Conservation (phyloP, 805 yeast species). For the Suhomyces sp. region DNA sequence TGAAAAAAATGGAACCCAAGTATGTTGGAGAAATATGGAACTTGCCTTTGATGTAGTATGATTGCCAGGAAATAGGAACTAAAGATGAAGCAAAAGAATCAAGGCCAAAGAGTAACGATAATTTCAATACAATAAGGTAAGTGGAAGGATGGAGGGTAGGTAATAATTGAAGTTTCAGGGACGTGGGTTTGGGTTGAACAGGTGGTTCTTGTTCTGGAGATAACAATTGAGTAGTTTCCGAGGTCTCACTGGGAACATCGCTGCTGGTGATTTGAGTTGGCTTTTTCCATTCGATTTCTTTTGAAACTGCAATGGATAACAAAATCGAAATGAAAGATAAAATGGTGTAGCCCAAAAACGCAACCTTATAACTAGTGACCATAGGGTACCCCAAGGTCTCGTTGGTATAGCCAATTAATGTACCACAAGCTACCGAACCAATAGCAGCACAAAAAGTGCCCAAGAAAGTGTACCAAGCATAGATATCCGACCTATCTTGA, state of each 20-base stretch:
- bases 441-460: slow-evolving; percentile 49
- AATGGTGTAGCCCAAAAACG: slow-evolving; percentile 26
- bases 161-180: slow-evolving; percentile 12
- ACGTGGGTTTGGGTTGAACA: slow-evolving; percentile 1
- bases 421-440: slow-evolving; percentile 46
- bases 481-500: slow-evolving; percentile 50
- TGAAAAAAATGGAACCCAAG: slow-evolving; percentile 42
- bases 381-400: slow-evolving; percentile 17
- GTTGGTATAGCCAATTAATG: slow-evolving; percentile 17
- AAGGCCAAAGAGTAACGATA: slow-evolving; percentile 38
- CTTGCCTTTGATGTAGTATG: slow-evolving; percentile 40
- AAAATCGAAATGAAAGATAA: slow-evolving; percentile 19
- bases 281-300: slow-evolving; percentile 16
- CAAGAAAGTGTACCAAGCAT: slow-evolving; percentile 55
- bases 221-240: slow-evolving; percentile 19
- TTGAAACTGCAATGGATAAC: slow-evolving; percentile 17
- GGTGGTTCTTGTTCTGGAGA: slow-evolving; percentile 2
- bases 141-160: slow-evolving; percentile 21
- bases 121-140: slow-evolving; percentile 26
- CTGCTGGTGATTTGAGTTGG: not conserved
- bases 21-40: slow-evolving; percentile 33
- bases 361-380: slow-evolving; percentile 27
- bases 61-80: slow-evolving; percentile 47
- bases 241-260: not conserved
- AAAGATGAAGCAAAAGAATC: slow-evolving; percentile 47